Evolutionary conservation across 306 rosid genomes (phyloP).

Genomic region (Parietaria judaica): DNA sequence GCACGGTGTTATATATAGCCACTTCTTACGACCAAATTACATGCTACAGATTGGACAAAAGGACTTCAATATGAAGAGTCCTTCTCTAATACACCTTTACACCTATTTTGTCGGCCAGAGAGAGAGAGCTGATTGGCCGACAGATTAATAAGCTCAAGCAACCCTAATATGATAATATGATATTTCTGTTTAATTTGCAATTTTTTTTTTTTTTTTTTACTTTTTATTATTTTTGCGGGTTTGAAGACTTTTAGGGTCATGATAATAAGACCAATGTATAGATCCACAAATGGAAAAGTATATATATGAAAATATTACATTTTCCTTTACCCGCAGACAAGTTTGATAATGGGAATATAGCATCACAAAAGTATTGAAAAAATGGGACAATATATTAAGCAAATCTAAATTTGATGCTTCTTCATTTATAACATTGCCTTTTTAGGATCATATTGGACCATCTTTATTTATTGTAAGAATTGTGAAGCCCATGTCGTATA

Average conservation of each 20-base stretch:
- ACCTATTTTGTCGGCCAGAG: constrained; percentile 52
- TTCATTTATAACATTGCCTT: background rate
- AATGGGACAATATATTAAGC: background rate
- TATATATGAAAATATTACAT: no score
- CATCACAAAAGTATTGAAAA: constrained; percentile 3
- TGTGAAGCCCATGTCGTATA: background rate
- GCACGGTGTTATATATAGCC: constrained; percentile 12
- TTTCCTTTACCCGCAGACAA: constrained; percentile 8
- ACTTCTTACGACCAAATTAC: constrained; percentile 20
- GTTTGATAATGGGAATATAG: background rate
- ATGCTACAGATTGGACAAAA: constrained; percentile 3
- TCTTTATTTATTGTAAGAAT: background rate
- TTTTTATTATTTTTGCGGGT: background rate
- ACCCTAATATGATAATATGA: background rate
- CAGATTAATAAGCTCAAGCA: constrained; percentile 23
- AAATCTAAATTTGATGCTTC: constrained; percentile 1
- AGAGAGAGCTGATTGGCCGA: constrained; percentile 26
- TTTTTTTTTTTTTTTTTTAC: background rate
- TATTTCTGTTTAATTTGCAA: background rate
- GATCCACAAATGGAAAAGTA: constrained; percentile 1
- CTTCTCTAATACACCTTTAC: background rate
- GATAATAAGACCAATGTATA: constrained; percentile 3
- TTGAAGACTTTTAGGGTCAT: background rate
- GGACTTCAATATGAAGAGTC: background rate
- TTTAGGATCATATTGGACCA: background rate